Base-by-base conservation (phyloP, 768 basidiomycete genomes). In the Nidularia pulvinata region DNA sequence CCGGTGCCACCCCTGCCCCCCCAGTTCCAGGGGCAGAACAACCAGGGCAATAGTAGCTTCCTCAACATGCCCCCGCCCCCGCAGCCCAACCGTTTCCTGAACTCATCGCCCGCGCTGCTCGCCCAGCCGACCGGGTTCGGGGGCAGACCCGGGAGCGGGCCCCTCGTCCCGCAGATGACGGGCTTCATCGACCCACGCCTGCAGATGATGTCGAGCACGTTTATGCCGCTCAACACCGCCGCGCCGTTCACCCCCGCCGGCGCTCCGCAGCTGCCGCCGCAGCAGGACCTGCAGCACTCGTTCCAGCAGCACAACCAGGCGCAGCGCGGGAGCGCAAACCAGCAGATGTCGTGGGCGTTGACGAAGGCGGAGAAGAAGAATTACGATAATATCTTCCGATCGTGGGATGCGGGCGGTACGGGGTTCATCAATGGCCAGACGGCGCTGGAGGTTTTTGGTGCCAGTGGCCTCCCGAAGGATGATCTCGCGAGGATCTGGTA, bases 401-500 rank as follows among this genome's bases (percentile, higher is more conserved):
- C 92, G n/a, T 99, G 97, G 97, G 96, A 98, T 65, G 70, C 84
- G 0, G 78, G 83, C 39, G 76, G 79, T 6, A 84, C 84, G 0
- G 94, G 95, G 0, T 98, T 95, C 69, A 92, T 99, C 63, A 83
- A 71, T 47, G 95, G 97, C 30, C 73, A 80, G 58, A 90, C 84
- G 13, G 96, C 95, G 1, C 74, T 90, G 45, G 93, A 96, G 65
- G 94, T 97, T 25, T 98, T 99, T 72, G 93, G 95, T 0, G 90
- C 93, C 63, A 95, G 93, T 70, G 96, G 94, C 0, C 65, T 99
- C 14, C 82, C 84, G 10, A 88, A 88, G 70, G 90, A 96, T 55
- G 95, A 98, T 62, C 75, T 98, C 19, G 95, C 95, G 52, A 84
- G 87, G 57, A 91, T 99, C 55, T 99, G 97, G 95, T 95, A 60